Evolutionary conservation across 2,329 filamentous ascomycete species (phyloP), one percentile per base, ranked within the genome.

Genomic region (Pseudogymnoascus sp.): DNA sequence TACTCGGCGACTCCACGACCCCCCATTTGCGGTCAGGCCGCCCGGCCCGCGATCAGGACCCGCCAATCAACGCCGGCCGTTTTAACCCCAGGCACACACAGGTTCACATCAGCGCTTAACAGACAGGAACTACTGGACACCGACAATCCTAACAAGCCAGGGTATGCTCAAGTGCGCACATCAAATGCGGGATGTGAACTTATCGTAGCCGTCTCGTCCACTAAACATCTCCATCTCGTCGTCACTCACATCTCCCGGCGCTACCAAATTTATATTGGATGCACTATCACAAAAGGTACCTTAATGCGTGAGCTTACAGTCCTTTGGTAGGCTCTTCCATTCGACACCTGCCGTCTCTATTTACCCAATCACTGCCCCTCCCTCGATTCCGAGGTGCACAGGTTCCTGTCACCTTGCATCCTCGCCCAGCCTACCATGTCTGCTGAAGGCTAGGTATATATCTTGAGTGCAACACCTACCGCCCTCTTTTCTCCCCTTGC

Each of bases 231-330:
- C 26, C 23, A 57, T 33, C 31, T 35, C 28, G n/a, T 35, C 28
- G 50, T 57, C 50, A 28, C 50, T 57, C 50, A 57, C 50, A 35
- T 57, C 50, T 57, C 50, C 50, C 50, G 50, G 50, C 50, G 50
- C 50, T 57, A 57, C 50, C 28, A 57, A 19, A 33, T 15, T 57
- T 2, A 57, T 33, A 57, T 33, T 19, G 8, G 13, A n/a, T 33
- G 50, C 26, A 33, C 50, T 57, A 57, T 57, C 50, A 57, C 26
- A 57, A 57, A 57, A 57, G 50, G 50, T 57, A 57, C 50, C n/a
- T 26, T 35, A 28, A 57, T 57, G 50, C 50, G 10, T 57, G 10
- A 33, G 28, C n/a, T 33, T 35, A 21, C 17, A 33, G 50, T 57
- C 33, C 50, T 57, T 57, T 57, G 50, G 50, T 57, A 57, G 50